Conservation (phyloP, 2,329 filamentous ascomycete species). For the Simplicillium aogashimaense region DNA sequence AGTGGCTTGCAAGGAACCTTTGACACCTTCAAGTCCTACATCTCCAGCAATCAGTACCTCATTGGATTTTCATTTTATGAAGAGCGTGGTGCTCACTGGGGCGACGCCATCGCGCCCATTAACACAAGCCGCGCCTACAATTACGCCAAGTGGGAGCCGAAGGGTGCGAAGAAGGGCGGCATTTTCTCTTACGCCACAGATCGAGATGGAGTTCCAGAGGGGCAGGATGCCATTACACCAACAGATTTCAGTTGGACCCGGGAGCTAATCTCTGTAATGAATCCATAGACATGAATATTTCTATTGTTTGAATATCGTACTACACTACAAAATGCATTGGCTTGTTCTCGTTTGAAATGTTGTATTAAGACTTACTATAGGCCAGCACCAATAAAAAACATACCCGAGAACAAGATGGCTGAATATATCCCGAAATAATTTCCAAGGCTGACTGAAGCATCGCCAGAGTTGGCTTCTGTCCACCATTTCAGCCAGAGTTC, state of each 20-base stretch:
- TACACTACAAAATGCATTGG: no score
- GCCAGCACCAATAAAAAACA: no score
- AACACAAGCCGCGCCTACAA: conserved; percentile 3
- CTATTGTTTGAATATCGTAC: no score
- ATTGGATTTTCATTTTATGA: conserved; percentile 6
- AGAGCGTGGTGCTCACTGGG: conserved; percentile 3
- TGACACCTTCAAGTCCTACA: conserved; percentile 2
- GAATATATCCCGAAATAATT: no score
- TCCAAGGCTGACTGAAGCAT: no score
- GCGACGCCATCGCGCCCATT: conserved; percentile 3
- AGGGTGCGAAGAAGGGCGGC: conserved; percentile 4
- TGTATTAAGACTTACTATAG: no score
- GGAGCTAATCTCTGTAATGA: conserved; percentile 2
- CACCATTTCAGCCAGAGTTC: conserved; percentile 18
- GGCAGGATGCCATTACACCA: not conserved
- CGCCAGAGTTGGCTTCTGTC: conserved; percentile 8
- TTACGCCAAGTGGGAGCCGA: conserved; percentile 5
- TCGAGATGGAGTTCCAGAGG: conserved; percentile 4
- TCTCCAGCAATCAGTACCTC: conserved; percentile 4
- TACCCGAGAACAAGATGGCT: no score
- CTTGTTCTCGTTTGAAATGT: no score
- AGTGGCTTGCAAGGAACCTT: conserved; percentile 2
- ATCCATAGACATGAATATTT: conserved; percentile 1
- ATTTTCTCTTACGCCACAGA: conserved; percentile 7
- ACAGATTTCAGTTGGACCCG: conserved; percentile 5